Evolutionary conservation across 140 eudicot species (phyloP).

Genomic region (Oenanthe javanica): DNA sequence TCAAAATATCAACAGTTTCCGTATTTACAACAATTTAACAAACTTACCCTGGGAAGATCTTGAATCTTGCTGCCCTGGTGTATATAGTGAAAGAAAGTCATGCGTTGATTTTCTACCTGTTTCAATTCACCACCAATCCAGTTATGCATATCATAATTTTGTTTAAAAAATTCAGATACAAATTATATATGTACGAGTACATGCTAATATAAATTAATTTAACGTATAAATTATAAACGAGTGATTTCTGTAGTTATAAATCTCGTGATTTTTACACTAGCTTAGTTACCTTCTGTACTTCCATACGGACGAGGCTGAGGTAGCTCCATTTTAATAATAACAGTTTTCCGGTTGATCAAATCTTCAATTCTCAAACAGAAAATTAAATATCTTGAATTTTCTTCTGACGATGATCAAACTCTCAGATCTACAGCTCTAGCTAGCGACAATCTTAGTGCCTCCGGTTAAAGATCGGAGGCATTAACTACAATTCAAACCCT

Average conservation of each 20-base stretch:
- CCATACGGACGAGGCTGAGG: conserved; percentile 65
- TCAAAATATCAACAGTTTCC: too few relatives aligned
- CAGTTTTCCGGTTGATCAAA: not conserved
- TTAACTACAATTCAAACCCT: not conserved
- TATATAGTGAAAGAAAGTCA: conserved; percentile 85
- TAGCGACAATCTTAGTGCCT: not conserved
- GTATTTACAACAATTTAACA: too few relatives aligned
- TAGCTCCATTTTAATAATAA: conserved; percentile 40
- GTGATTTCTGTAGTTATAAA: not conserved
- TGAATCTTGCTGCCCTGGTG: conserved; percentile 79
- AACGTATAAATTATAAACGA: not conserved
- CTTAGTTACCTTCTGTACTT: conserved; percentile 36
- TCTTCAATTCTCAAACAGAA: not conserved
- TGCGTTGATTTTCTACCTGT: conserved; percentile 72
- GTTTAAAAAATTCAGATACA: too few relatives aligned
- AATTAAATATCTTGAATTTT: not conserved
- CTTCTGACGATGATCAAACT: not conserved
- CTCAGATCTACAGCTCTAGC: not conserved
- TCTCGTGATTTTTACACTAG: too few relatives aligned
- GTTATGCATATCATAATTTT: not conserved
- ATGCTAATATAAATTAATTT: not conserved
- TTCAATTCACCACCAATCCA: not conserved
- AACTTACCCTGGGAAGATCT: conserved; percentile 44
- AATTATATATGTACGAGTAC: too few relatives aligned
- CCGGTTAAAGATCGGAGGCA: conserved; percentile 14